Base-by-base conservation (phyloP, 2,329 filamentous ascomycete genomes). In the Metarhizium album region DNA sequence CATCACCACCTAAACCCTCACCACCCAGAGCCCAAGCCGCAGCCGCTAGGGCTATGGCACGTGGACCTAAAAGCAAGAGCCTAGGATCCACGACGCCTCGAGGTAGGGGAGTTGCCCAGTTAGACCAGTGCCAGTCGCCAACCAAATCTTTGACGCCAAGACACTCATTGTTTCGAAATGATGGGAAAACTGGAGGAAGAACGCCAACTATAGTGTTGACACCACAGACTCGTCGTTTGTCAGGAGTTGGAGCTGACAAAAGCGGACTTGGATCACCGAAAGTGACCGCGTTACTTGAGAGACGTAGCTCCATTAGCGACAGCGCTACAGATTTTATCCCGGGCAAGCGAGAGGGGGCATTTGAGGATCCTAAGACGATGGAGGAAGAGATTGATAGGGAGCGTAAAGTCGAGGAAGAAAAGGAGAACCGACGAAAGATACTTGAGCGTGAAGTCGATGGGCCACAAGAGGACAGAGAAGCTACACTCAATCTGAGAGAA, bases 181-280 rank as follows among this genome's bases (percentile, higher is more conserved):
- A 79, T 59, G 65, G 67, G 3, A 64, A 64, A 20, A 81, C 76
- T 4, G 82, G 82, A 3, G 62, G 72, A 33, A 74, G 75, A 18
- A 84, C 82, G 1, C 84, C 86, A 14, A 78, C 74, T 18, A 74
- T 86, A 47, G 68, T 86, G 13, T 64, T 88, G 6, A 85, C 67
- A 16, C 67, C 68, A 18, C 63, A 65, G 33, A 50, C 47, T 35
- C 75, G 83, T 27, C 72, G 74, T 43, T 77, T 83, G 16, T 85
- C 84, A 14, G 84, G 85, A 0, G 62, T 90, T 54, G 85, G 86
- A 22, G 78, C 80, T 54, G 86, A 88, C 58, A 79, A 79, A 55
- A 70, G 76, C 54, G 87, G 86, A 0, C 75, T 90, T 50, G 87
- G 87, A 6, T 91, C 87, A 1, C 87, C 87, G 4, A 81, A 80